Evolutionary conservation across 306 rosid genomes (phyloP).

Genomic region (Sechiopsis laciniata): DNA sequence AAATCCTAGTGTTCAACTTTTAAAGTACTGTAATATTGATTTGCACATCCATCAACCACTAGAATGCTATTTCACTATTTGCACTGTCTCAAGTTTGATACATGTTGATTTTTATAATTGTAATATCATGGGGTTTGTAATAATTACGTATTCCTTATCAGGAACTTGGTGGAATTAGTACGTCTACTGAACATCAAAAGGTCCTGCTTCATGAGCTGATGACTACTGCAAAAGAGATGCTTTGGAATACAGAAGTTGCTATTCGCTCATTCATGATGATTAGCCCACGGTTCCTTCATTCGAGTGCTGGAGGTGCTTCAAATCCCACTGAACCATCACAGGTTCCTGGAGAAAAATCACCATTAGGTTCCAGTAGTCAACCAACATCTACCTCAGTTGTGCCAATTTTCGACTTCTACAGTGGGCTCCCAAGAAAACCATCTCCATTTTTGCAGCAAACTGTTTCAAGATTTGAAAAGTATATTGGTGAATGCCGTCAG

Average conservation of each 20-base stretch:
- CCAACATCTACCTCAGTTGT: slow-evolving; percentile 48
- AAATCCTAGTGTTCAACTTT: neutral
- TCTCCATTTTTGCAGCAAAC: slow-evolving; percentile 86
- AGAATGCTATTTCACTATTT: slow-evolving; percentile 1
- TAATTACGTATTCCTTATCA: slow-evolving; percentile 19
- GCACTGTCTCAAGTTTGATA: neutral
- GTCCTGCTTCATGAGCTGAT: slow-evolving; percentile 61
- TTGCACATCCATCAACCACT: neutral
- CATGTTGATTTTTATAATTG: neutral
- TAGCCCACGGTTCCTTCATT: slow-evolving; percentile 77
- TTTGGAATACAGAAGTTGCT: slow-evolving; percentile 84
- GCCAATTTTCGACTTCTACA: slow-evolving; percentile 89
- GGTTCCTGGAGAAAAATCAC: slow-evolving; percentile 43
- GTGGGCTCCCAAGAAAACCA: slow-evolving; percentile 88
- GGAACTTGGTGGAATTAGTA: slow-evolving; percentile 95
- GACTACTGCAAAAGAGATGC: slow-evolving; percentile 68
- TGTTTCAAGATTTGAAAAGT: slow-evolving; percentile 79
- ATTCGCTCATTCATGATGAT: slow-evolving; percentile 91
- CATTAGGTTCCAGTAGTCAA: slow-evolving; percentile 52
- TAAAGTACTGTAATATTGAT: too few species aligned
- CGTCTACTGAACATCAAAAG: slow-evolving; percentile 83
- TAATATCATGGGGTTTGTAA: neutral
- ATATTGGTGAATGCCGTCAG: slow-evolving; percentile 72
- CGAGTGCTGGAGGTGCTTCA: slow-evolving; percentile 55
- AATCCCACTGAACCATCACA: slow-evolving; percentile 67